phyloP scores from a whole-genome alignment of 2,329 filamentous ascomycete species.

The Elsinoe batatas region DNA sequence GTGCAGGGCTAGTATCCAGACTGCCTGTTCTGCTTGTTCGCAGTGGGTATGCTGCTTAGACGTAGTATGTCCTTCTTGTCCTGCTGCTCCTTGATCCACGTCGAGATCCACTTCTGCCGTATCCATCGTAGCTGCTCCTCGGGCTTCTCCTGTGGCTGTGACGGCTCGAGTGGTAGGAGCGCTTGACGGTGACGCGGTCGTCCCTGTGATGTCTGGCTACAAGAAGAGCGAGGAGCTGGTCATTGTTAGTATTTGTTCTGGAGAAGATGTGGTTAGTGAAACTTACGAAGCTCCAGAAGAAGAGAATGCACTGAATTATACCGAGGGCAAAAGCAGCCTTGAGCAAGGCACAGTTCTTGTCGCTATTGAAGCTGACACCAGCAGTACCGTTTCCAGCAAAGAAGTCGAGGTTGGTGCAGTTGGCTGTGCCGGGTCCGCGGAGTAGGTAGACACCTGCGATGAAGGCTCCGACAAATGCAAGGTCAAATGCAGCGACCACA shows the following conservation, averaged over 20 bases:
- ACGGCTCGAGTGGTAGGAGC: conserved; percentile 39
- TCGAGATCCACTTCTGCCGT: conserved; percentile 16
- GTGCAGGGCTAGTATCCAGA: not conserved
- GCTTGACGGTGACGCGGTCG: conserved; percentile 43
- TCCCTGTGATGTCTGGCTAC: conserved; percentile 37
- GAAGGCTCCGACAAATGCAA: conserved; percentile 54
- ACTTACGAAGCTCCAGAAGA: conserved; percentile 17
- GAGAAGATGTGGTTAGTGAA: not conserved
- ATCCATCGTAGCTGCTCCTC: conserved; percentile 23
- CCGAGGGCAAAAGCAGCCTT: conserved; percentile 83
- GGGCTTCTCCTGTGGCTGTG: conserved; percentile 32
- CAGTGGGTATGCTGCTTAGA: not conserved
- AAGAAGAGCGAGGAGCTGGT: conserved; percentile 52
- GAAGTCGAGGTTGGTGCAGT: conserved; percentile 54
- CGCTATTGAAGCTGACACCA: conserved; percentile 37
- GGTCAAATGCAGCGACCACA: conserved; percentile 53
- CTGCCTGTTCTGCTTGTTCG: not conserved
- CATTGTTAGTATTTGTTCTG: not conserved
- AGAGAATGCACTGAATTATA: conserved; percentile 60
- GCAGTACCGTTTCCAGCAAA: conserved; percentile 40
- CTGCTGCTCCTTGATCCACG: conserved; percentile 14
- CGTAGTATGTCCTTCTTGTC: conserved; percentile 11
- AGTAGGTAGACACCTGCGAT: conserved; percentile 52
- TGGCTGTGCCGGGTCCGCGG: conserved; percentile 46
- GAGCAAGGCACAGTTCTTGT: conserved; percentile 82